Base-by-base conservation (phyloP, 2,329 filamentous ascomycete genomes). In the Aspergillus unguis region DNA sequence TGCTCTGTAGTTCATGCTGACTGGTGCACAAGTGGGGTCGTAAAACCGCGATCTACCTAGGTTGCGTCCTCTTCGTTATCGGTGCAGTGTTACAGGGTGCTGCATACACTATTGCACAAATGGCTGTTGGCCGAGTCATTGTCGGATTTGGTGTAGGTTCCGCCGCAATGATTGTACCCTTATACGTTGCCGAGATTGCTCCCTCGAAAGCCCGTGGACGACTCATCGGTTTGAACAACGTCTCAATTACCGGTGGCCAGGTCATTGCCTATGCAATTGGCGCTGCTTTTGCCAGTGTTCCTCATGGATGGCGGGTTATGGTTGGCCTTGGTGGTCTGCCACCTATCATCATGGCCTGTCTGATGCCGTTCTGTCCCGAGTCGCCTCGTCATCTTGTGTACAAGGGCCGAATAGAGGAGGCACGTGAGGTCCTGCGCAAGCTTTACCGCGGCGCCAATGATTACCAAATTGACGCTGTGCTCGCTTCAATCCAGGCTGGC, bases 141-240 rank as follows among this genome's bases (percentile, higher is more conserved):
- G 71, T 80, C 37, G 77, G 78, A 3, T 67, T 80, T 5, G 77
- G 78, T 38, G 75, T 78, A n/a, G 75, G 75, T 0, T 72, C 68
- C 1, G 77, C 75, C 6, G 73, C 74, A 10, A 79, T 80, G 75
- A 71, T 77, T 4, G 63, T 76, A 8, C 70, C 73, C 0, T 62
- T 57, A 6, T 81, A 81, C 57, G 79, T 81, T 37, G 75, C 73
- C 2, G 78, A 81, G 50, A 67, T 80, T 3, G 74, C 78, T 1
- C 79, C 78, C 0, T 72, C 77, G 3, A 76, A 75, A 54, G 74
- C 76, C 38, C 71, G 78, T 46, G 78, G 78, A 11, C 62, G 58
- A 8, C 56, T 65, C 9, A 61, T 65, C 38, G 60, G 60, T 3
- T 54, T 80, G 26, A 75, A 79, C 59, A 79, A 79, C 54, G 74